Evolutionary conservation across 805 yeast species (phyloP), one percentile per base, ranked within the genome.

Genomic region (Metschnikowia shivogae): DNA sequence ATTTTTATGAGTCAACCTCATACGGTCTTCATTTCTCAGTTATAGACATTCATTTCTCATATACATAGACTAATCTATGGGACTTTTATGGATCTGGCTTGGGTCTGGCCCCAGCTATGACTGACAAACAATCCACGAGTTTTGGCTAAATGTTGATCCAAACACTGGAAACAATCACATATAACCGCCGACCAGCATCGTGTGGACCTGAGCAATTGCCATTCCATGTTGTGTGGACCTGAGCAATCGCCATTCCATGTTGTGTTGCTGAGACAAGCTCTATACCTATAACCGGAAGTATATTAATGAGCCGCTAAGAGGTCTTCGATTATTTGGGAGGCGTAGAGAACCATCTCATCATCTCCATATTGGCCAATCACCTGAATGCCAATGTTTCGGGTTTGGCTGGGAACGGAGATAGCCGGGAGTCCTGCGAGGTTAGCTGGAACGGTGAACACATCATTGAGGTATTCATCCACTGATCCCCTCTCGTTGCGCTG

Each of bases 401-500:
- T 46, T 5, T 50, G 56, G 54, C 75, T 73, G 0, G 99, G 99
- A 2, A 90, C 67, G 1, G 85, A 77, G 9, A 92, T 73, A 0
- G 96, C 80, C 0, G 99, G 99, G 1, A 92, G 62, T 0, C 98
- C 98, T 0, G 96, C 95, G 46, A 95, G 65, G 1, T 96, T 89
- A 34, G 93, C 86, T 0, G 99, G 97, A 4, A 89, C 85, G 0
- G 97, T 88, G 45, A 89, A 73, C 0, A 86, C 80, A 63, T 93
- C 99, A 61, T 89, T 86, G 43, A 84, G 71, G 55, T 86, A 89
- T 13, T 84, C 76, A 37, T 79, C 79, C 4, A 84, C 70, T 3
- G 84, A 76, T 35, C 75, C 67, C 8, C 66, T 60, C 6, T 61
- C 54, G 6, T 59, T 54, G 3, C 53, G 47, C 27, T 34, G 29